Evolutionary conservation across 495 filamentous ascomycete species (phyloP).

Genomic region (Penicillium alfredii): DNA sequence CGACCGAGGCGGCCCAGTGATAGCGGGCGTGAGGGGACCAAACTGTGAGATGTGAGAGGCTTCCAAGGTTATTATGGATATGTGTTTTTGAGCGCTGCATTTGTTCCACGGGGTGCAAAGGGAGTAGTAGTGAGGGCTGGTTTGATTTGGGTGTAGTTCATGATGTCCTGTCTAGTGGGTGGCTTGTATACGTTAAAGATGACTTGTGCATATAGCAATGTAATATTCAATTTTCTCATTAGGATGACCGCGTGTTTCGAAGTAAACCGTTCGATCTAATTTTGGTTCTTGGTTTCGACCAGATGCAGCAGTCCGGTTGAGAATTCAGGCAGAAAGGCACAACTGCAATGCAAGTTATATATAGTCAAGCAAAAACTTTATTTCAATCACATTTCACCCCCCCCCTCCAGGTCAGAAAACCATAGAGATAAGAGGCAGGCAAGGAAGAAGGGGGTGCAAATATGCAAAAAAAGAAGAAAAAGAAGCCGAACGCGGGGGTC

Average conservation of each 20-base stretch:
- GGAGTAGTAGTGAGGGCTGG: neutral
- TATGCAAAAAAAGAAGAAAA: neutral
- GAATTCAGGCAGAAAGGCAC: too few relatives aligned
- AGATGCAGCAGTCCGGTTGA: too few relatives aligned
- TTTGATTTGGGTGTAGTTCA: neutral
- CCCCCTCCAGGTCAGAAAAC: too few relatives aligned
- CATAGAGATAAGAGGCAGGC: too few relatives aligned
- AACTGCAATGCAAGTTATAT: too few relatives aligned
- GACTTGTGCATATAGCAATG: too few relatives aligned
- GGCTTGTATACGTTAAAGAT: too few relatives aligned
- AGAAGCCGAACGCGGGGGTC: constrained; percentile 52
- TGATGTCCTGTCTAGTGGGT: neutral
- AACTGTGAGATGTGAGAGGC: constrained; percentile 19
- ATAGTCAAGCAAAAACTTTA: constrained; percentile 9
- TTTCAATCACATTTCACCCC: neutral
- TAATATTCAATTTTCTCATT: too few relatives aligned
- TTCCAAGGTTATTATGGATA: too few relatives aligned
- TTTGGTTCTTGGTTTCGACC: too few relatives aligned
- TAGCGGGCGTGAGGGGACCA: constrained; percentile 42
- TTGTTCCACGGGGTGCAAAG: neutral
- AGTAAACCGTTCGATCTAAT: too few relatives aligned
- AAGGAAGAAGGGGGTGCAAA: neutral
- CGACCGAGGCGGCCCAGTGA: constrained; percentile 38
- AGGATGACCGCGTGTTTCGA: too few relatives aligned
- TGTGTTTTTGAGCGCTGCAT: constrained; percentile 17